phyloP scores from a whole-genome alignment of 306 rosid species.

The peach (Prunus persica) region DNA sequence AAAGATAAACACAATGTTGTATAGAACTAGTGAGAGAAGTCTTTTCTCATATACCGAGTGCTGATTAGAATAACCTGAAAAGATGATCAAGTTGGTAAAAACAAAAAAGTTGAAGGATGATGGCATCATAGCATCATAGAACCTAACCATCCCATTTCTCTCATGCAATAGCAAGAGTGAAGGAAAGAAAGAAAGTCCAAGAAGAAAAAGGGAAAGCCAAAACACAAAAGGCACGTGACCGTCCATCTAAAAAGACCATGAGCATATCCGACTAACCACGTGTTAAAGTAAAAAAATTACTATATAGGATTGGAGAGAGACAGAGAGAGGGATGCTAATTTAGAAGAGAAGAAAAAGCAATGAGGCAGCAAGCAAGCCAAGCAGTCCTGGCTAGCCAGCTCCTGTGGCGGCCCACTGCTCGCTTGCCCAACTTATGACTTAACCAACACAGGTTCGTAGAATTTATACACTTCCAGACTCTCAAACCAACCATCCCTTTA shows the following conservation, averaged over 20 bases:
- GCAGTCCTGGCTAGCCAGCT: slow-evolving; percentile 17
- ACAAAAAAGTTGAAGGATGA: background rate
- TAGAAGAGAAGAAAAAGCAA: background rate
- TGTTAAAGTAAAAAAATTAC: slow-evolving; percentile 24
- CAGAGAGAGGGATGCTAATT: background rate
- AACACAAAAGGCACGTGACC: slow-evolving; percentile 49
- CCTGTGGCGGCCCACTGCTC: slow-evolving; percentile 43
- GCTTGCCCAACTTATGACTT: slow-evolving; percentile 20
- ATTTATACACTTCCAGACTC: background rate
- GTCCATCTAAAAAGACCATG: slow-evolving; percentile 27
- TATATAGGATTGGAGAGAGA: background rate
- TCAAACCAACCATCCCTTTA: background rate
- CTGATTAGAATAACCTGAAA: background rate
- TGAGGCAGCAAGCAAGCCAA: too few species aligned
- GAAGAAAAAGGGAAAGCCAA: background rate
- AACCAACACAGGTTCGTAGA: slow-evolving; percentile 22
- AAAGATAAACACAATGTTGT: too few species aligned
- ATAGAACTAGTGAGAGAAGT: too few species aligned
- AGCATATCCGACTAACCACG: slow-evolving; percentile 33
- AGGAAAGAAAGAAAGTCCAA: background rate
- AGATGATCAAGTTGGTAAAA: background rate
- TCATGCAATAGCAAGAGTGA: background rate
- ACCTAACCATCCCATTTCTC: background rate
- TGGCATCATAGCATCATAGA: background rate
- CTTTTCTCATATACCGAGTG: too few species aligned